These are phyloP conservation scores for Corinectria fuckeliana DNA, from an alignment of 2,329 filamentous ascomycete species.

Conservation along the genomic window DNA sequence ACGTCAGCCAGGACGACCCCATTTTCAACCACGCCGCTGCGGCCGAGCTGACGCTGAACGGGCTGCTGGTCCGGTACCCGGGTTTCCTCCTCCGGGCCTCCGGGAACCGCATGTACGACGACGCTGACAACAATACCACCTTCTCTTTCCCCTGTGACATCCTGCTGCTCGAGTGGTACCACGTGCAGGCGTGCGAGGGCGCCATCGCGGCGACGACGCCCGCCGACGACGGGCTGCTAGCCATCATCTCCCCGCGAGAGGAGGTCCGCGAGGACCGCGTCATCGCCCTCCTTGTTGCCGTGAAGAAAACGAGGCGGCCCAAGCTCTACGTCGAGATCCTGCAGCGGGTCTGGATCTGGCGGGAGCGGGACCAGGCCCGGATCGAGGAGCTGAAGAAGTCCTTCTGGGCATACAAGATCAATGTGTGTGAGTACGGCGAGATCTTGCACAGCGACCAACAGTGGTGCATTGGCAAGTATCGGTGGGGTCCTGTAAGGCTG, in stretches of 20 bases:
- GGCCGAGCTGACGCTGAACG: not conserved
- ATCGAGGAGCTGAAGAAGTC: not conserved
- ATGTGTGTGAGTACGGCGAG: constrained; percentile 1
- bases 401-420: not conserved
- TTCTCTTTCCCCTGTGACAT: not conserved
- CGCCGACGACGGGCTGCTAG: not conserved
- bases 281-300: constrained; percentile 1
- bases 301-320: constrained; percentile 1
- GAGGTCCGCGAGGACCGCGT: not conserved
- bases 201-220: not conserved
- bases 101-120: not conserved
- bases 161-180: not conserved
- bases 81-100: not conserved
- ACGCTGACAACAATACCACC: not conserved
- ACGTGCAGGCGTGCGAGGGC: not conserved
- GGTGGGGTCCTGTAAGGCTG: not conserved
- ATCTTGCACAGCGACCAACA: constrained; percentile 1
- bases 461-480: constrained; percentile 4
- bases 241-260: not conserved
- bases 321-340: constrained; percentile 1
- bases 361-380: not conserved
- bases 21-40: constrained; percentile 1
- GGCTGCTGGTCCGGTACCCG: not conserved
- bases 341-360: constrained; percentile 2
- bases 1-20: not conserved